Conservation (phyloP, 2,329 filamentous ascomycete species). For the Xylariomycetidae sp. region DNA sequence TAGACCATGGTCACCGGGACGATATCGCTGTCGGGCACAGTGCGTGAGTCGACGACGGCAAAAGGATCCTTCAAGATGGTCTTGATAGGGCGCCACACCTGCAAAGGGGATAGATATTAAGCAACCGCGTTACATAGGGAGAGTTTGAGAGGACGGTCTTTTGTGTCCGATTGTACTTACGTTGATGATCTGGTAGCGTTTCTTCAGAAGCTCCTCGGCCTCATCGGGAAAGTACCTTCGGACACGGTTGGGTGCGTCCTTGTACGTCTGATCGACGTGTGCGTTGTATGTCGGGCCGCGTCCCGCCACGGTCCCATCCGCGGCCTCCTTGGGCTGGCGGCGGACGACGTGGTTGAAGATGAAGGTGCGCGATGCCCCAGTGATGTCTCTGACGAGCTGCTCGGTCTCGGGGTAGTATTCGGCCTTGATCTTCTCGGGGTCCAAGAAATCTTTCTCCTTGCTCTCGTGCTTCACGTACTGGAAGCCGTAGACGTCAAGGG, state of each 20-base stretch:
- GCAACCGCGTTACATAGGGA: neutral
- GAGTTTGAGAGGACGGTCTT: neutral
- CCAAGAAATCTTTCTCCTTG: constrained; percentile 5
- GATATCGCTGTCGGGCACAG: constrained; percentile 2
- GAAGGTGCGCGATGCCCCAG: constrained; percentile 2
- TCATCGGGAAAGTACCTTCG: neutral
- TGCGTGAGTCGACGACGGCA: constrained; percentile 3
- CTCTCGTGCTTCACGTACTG: constrained; percentile 5
- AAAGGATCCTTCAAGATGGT: constrained; percentile 6
- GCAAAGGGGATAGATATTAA: neutral
- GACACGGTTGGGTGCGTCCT: neutral
- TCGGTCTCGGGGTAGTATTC: constrained; percentile 6
- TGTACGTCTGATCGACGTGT: constrained; percentile 1
- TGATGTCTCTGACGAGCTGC: constrained; percentile 3
- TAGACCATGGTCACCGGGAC: constrained; percentile 2
- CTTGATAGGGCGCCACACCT: constrained; percentile 6
- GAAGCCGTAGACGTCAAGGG: constrained; percentile 4
- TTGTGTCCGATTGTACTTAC: neutral
- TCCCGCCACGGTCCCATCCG: neutral
- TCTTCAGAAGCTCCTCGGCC: constrained; percentile 1
- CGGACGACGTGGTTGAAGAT: constrained; percentile 3
- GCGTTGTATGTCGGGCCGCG: constrained; percentile 2
- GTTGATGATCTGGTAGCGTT: constrained; percentile 1
- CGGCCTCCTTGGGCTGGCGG: constrained; percentile 1
- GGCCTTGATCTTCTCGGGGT: constrained; percentile 3